Base-by-base conservation (phyloP, 2,329 filamentous ascomycete genomes). In the Daldinia sp. region DNA sequence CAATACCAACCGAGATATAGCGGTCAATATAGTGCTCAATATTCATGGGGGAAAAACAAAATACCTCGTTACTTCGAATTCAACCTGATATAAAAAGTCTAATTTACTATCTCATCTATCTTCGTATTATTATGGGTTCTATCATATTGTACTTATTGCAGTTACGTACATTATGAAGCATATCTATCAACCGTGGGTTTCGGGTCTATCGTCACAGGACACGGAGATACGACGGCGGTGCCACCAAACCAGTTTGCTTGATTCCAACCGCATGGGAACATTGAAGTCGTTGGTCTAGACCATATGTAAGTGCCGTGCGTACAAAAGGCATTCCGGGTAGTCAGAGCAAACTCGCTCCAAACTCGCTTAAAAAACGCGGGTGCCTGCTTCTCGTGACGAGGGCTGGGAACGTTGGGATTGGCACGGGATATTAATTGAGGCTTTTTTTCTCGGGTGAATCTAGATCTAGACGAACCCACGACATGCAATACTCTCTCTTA, bases 301-400 rank as follows among this genome's bases (percentile, higher is more conserved):
- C 46, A 18, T n/a, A 51, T 33, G 12, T 18, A 51, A 51, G 12
- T 18, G 15, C 26, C 41, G 18, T 42, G 41, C 18, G 41, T 13
- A 39, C 35, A 39, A 26, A 20, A 28, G 44, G 5, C 13, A 48
- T 54, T 20, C 23, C 51, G 35, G 51, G 33, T 39, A 26, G 15
- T 30, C 33, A 54, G 18, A 54, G 33, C 51, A 54, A 54, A 39
- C 20, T 54, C 33, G 51, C 35, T 39, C 26, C 33, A 39, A 13
- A 23, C 20, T 23, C 20, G 20, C 20, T 23, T 23, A 23, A 23
- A 2, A 23, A 6, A 37, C 30, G 6, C n/a, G n/a, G 51, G 35
- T 20, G 10, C 51, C 33, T 54, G 18, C 51, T 54, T 39, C 18
- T 54, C 35, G 51, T 23, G 9, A 15, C 5, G 13, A 39, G 12